These are phyloP conservation scores for Rhizomucor miehei DNA, from an alignment of 371 early-diverging fungal genomes.

Conservation along the genomic window DNA sequence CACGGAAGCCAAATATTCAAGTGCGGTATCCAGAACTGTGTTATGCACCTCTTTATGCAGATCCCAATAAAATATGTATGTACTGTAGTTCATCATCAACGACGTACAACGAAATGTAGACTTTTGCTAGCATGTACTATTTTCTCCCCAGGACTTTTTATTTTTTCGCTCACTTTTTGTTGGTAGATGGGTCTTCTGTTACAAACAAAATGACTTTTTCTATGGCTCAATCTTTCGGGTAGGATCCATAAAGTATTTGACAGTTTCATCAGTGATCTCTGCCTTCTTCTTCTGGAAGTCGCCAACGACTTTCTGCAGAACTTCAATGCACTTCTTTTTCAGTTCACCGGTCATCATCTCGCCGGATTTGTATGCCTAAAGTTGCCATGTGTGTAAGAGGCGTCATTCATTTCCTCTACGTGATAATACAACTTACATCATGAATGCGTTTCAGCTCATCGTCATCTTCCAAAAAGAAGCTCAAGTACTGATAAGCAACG, in stretches of 20 bases:
- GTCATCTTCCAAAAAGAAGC: constrained; percentile 98
- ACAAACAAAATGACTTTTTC: too few species aligned
- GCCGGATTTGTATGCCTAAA: constrained; percentile 81
- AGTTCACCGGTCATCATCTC: constrained; percentile 90
- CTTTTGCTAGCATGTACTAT: too few species aligned
- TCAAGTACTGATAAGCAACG: constrained; percentile 96
- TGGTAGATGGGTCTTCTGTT: too few species aligned
- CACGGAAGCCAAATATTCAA: too few species aligned
- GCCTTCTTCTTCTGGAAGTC: constrained; percentile 82
- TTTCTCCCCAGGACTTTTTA: too few species aligned
- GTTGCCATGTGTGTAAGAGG: neutral
- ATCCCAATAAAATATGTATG: too few species aligned
- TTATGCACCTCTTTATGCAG: too few species aligned
- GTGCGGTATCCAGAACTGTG: too few species aligned
- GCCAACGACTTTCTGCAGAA: constrained; percentile 81
- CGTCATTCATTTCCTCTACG: neutral
- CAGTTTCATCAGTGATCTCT: constrained; percentile 62
- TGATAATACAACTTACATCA: constrained; percentile 33
- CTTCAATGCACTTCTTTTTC: constrained; percentile 92
- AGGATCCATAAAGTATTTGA: constrained; percentile 66
- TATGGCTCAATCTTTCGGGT: constrained; percentile 39
- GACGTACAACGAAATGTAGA: too few species aligned
- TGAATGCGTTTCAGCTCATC: constrained; percentile 79
- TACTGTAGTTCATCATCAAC: too few species aligned
- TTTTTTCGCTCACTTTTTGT: too few species aligned